Evolutionary conservation across 1,139 yeast species (phyloP), one percentile per base, ranked within the genome.

Genomic region (Hyphopichia buzzinii): DNA sequence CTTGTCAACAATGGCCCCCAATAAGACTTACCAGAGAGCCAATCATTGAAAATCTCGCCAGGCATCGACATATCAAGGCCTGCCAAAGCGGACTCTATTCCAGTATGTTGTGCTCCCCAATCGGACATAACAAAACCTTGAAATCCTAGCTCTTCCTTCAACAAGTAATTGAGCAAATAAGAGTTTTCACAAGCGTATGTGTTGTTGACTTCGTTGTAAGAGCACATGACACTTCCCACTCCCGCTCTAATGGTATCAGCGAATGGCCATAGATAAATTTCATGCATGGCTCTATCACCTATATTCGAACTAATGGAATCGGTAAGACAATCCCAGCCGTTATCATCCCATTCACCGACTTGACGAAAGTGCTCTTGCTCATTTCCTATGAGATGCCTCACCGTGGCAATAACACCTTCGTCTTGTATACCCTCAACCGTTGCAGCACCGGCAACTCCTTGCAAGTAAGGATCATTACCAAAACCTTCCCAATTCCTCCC

Each of bases 51-150:
- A 1, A 72, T 62, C 40, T 77, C 80, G 21, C 84, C 84, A 0
- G 86, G 86, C 85, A 81, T 79, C 4, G 74, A 64, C 83, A 81
- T 77, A 56, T 81, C 86, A 30, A 78, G 57, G 1, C 87, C 87
- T 2, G 84, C 72, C 21, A 77, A 56, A 1, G 77, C 79, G 1
- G 82, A 68, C 37, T 68, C 67, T 4, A 79, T 77, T 7, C 85
- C 85, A 13, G 75, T 55, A 43, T 74, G 79, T 41, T 74, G 79
- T 4, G 82, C 85, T 17, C 78, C 79, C 84, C 85, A 79, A 49
- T 80, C 86, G 23, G 82, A 72, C 38, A 79, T 72, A 5, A 81
- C 81, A 53, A 78, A 79, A 0, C 86, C 87, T 54, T 80, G 83
- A 49, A 80, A 81, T 1, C 83, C 84, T 40, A 79, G 58, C 56